A percentile compares a stretch with the other conserved stretches of the same genome.
Evolutionary conservation across 2,329 filamentous ascomycete genomes (phyloP).

Genomic region (Lecanicillium sp.): DNA sequence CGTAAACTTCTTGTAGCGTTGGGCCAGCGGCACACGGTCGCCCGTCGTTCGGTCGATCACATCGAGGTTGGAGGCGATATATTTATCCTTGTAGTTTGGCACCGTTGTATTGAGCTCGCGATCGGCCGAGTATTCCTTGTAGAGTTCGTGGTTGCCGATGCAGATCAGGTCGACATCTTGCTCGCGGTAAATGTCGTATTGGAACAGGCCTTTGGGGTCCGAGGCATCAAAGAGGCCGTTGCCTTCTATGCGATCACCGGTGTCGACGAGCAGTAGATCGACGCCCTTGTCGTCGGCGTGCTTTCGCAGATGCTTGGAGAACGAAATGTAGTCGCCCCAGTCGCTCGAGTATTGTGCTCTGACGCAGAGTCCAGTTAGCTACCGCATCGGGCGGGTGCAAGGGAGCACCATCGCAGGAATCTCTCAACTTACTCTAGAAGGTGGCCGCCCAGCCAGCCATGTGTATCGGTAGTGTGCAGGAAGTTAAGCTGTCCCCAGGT

Average conservation of each 20-base stretch:
- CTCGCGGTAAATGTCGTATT: slow-evolving; percentile 78
- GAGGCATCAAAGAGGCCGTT: slow-evolving; percentile 94
- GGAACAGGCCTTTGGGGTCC: slow-evolving; percentile 78
- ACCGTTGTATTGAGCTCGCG: slow-evolving; percentile 76
- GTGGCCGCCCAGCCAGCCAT: slow-evolving; percentile 94
- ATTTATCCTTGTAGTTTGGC: slow-evolving; percentile 72
- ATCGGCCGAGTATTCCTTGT: slow-evolving; percentile 70
- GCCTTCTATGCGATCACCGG: slow-evolving; percentile 86
- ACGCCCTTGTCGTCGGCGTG: slow-evolving; percentile 71
- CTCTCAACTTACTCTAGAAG: slow-evolving; percentile 64
- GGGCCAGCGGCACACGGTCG: slow-evolving; percentile 67
- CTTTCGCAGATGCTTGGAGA: slow-evolving; percentile 73
- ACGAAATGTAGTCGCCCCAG: slow-evolving; percentile 97
- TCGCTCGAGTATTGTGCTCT: slow-evolving; percentile 89
- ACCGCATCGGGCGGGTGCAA: slow-evolving; percentile 10
- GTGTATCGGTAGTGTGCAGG: slow-evolving; percentile 92
- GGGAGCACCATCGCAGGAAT: background rate
- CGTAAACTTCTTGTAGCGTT: slow-evolving; percentile 79
- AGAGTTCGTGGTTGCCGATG: slow-evolving; percentile 92
- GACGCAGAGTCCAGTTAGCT: slow-evolving; percentile 6
- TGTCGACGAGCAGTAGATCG: slow-evolving; percentile 91
- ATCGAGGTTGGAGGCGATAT: slow-evolving; percentile 89
- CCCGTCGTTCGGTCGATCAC: slow-evolving; percentile 70
- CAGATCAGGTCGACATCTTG: slow-evolving; percentile 80
- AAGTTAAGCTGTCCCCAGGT: slow-evolving; percentile 95